Percentiles rank a stretch among this genome's conserved stretches.
Conservation (phyloP, 208 protist genomes). For the Jaenimonas drosophilae region DNA sequence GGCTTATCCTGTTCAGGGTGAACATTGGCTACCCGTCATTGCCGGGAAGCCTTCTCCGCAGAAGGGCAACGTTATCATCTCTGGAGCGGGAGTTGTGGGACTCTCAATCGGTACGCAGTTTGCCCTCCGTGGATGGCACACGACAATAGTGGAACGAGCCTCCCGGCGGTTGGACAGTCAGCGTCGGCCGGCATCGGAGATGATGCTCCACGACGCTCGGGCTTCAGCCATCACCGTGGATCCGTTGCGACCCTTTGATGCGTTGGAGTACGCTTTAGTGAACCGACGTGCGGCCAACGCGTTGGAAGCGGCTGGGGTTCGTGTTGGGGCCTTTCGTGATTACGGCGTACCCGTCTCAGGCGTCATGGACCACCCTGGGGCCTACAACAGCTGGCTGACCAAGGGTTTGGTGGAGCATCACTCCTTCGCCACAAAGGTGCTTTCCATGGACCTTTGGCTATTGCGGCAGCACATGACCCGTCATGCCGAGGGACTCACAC, state of each 20-base stretch:
- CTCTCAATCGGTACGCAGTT: slow-evolving; percentile 55
- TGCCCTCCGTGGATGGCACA: slow-evolving; percentile 78
- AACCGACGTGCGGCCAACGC: slow-evolving; percentile 70
- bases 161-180: slow-evolving; percentile 5
- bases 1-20: slow-evolving; percentile 66
- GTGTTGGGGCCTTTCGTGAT: slow-evolving; percentile 19
- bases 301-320: slow-evolving; percentile 59
- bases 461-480: slow-evolving; percentile 50
- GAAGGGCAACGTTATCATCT: slow-evolving; percentile 80
- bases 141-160: slow-evolving; percentile 63
- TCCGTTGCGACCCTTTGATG: slow-evolving; percentile 24
- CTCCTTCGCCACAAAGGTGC: slow-evolving; percentile 78
- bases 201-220: not conserved
- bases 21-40: slow-evolving; percentile 75
- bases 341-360: slow-evolving; percentile 60
- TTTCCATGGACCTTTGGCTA: slow-evolving; percentile 53
- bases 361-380: slow-evolving; percentile 79
- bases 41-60: slow-evolving; percentile 48
- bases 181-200: not conserved
- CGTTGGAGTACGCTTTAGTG: slow-evolving; percentile 67
- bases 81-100: slow-evolving; percentile 80
- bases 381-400: slow-evolving; percentile 78
- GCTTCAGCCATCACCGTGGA: not conserved
- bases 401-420: slow-evolving; percentile 69
- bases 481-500: slow-evolving; percentile 31